Base-by-base conservation (phyloP, 352 stramenopile species). In the Poterioochromonas sp. region DNA sequence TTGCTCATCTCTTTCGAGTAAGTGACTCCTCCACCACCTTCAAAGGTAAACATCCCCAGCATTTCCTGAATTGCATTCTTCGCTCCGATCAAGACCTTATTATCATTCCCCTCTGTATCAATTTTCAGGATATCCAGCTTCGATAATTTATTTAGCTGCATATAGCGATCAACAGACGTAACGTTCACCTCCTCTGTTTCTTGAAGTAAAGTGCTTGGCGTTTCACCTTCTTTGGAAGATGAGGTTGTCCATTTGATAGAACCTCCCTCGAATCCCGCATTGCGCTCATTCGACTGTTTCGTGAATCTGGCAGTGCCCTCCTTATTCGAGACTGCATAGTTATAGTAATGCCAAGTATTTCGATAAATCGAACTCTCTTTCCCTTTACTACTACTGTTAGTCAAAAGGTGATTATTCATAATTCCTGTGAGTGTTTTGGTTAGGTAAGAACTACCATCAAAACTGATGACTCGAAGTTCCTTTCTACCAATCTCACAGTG, bases 1-100 rank as follows among this genome's bases (percentile, higher is more conserved):
- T 37, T 40, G 8, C 73, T 76, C 69, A 76, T 76, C 39, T 76
- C 69, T 76, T 76, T 68, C 2, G 69, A 37, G 29, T 68, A 76
- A 3, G 69, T 35, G 22, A 76, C 69, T n/a, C 69, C 69, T 63
- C 37, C 32, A 3, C 69, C 69, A 41, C 69, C 69, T 43, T 65
- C 5, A 11, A 76, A 65, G n/a, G 32, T 60, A 63, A 76, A 76
- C 62, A 70, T 70, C 29, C 62, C 62, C 18, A 70, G 12, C 11
- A 22, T 20, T 71, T 47, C 1, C 26, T 41, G 11, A 71, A 76
- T 53, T 11, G 69, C 40, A 40, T 41, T 22, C 12, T 63, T 8
- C 8, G 37, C 40, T 34, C 69, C 69, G 2, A 40, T 15, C 22
- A 76, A 43, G 11, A 76, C 40, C n/a, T 76, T 65, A 43, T 76